Evolutionary conservation across 2,329 filamentous ascomycete genomes (phyloP), one percentile per base, ranked within the genome.

Genomic region (Aspergillus novofumigatus): DNA sequence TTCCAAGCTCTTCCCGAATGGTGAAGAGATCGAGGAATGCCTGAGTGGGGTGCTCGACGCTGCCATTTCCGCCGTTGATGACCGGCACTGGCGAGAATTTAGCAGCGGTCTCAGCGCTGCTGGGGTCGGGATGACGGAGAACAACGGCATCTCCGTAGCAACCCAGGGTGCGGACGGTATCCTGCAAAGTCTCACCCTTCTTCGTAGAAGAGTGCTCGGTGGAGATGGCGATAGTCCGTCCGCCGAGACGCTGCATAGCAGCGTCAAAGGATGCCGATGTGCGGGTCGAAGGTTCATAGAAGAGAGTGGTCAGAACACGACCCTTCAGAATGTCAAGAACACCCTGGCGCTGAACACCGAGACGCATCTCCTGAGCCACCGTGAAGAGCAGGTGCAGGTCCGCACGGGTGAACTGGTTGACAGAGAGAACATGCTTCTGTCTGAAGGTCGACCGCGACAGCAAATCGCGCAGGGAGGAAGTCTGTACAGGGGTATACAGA

Each of bases 1-100:
- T 97, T 62, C 94, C 94, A 8, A 97, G 83, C 76, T 99, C 94
- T 77, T 99, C 94, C 65, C 94, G 91, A 70, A 99, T 99, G 54
- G 94, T 97, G 81, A 97, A 99, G 57, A 99, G 87, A 70, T 99
- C 94, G 23, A 99, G 81, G 83, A 99, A 94, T 0, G 94, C 94
- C 77, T 99, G 94, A 0, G 94, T 99, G 0, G 94, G 94, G 77
- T 99, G 94, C 79, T 99, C 94, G 67, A 91, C 87, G 77, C 89
- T 92, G 62, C 94, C 94, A 73, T 99, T 99, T 52, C 94, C 94
- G 63, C 92, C 94, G 72, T 99, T 99, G 81, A 99, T 93, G 69
- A 99, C 87, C 1, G 94, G 94, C 0, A 97, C 91, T 17, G 88
- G 86, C 47, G 91, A 92, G 79, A 88, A 96, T 72, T 92, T 93